Percentiles rank a stretch among this genome's conserved stretches.
These are phyloP conservation scores for Plasmodium cynomolgi DNA, from an alignment of 169 alveolate species.

Conservation along the genomic window DNA sequence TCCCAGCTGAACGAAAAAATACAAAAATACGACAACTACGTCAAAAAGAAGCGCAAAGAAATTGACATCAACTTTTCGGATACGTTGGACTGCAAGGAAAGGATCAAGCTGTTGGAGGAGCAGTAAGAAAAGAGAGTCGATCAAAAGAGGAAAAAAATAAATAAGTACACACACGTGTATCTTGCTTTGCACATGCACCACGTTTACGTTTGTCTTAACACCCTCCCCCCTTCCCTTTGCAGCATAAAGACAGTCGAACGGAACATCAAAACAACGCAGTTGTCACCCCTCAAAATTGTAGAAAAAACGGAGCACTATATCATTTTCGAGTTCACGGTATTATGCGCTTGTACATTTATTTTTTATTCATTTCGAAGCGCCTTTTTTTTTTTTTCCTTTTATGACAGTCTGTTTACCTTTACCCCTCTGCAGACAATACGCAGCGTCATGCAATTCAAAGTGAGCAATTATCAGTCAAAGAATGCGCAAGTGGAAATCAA, in stretches of 20 bases:
- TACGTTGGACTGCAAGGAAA: slow-evolving; percentile 56
- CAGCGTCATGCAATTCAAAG: slow-evolving; percentile 30
- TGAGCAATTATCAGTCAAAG: slow-evolving; percentile 21
- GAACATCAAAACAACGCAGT: slow-evolving; percentile 70
- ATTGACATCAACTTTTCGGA: slow-evolving; percentile 66
- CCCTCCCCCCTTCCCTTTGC: not conserved
- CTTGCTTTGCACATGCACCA: not conserved
- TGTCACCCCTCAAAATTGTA: slow-evolving; percentile 58
- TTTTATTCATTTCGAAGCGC: not conserved
- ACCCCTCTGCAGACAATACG: slow-evolving; percentile 44
- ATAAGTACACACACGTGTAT: not conserved
- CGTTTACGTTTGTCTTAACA: not conserved
- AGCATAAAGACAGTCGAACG: slow-evolving; percentile 65
- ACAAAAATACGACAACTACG: slow-evolving; percentile 53
- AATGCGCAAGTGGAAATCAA: slow-evolving; percentile 58
- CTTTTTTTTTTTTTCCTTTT: slow-evolving; percentile 2
- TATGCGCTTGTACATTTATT: not conserved
- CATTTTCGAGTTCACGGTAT: slow-evolving; percentile 62
- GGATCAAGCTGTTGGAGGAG: slow-evolving; percentile 60
- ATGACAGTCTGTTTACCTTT: not conserved
- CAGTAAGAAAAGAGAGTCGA: slow-evolving; percentile 6
- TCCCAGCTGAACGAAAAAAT: slow-evolving; percentile 48
- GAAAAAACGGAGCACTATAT: slow-evolving; percentile 48
- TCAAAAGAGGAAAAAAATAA: not conserved
- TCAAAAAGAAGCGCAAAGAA: slow-evolving; percentile 70